A percentile compares a stretch with the other conserved stretches of the same genome.
phyloP scores from a whole-genome alignment of 2,329 filamentous ascomycete species.

The Fusarium illudens region DNA sequence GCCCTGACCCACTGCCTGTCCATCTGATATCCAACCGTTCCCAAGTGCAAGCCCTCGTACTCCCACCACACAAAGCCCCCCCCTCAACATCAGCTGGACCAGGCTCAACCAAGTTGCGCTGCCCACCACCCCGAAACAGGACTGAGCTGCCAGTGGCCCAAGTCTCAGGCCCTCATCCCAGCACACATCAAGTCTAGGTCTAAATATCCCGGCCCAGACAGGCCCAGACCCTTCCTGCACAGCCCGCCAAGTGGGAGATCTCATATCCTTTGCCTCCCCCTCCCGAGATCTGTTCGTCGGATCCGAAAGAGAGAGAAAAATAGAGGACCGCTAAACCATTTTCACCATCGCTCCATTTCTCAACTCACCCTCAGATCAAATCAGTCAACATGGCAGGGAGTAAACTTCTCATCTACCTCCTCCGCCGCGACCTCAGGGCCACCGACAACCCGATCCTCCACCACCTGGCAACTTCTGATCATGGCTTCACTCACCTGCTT shows the following conservation, averaged over 20 bases:
- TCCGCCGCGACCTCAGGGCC: constrained; percentile 77
- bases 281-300: constrained; percentile 5
- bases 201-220: background rate
- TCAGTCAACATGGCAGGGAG: constrained; percentile 44
- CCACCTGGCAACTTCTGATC: constrained; percentile 58
- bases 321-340: background rate
- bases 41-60: constrained; percentile 4
- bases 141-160: background rate
- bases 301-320: background rate
- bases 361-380: background rate
- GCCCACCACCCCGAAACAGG: background rate
- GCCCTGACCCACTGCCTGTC: background rate
- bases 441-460: constrained; percentile 79
- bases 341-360: background rate
- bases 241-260: constrained; percentile 12
- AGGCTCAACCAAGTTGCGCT: background rate
- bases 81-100: constrained; percentile 4
- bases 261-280: constrained; percentile 1
- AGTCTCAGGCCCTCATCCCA: constrained; percentile 9
- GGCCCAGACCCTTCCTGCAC: constrained; percentile 10
- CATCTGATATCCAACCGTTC: background rate
- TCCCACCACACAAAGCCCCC: constrained; percentile 3
- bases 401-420: constrained; percentile 73
- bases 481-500: constrained; percentile 72
- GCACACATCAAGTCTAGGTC: background rate